Evolutionary conservation across 2,329 filamentous ascomycete genomes (phyloP).

Genomic region (Ophiosphaerella herpotricha): DNA sequence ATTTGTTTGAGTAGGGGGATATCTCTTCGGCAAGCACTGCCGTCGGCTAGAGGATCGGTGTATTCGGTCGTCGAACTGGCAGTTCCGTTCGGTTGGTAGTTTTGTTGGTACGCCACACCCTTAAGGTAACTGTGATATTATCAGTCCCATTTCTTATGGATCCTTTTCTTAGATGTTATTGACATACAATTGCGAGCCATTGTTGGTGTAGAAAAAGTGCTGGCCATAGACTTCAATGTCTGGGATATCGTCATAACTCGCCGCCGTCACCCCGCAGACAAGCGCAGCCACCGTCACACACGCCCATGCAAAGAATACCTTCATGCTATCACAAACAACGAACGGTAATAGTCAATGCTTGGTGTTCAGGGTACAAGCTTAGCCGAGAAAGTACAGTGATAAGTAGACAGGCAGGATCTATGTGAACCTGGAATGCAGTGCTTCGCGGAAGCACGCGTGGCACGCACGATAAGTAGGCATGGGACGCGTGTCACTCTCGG

Average conservation of each 20-base stretch:
- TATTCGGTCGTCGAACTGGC: constrained; percentile 58
- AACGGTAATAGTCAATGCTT: constrained; percentile 14
- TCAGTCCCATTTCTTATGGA: constrained; percentile 2
- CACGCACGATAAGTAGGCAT: not conserved
- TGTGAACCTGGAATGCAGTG: not conserved
- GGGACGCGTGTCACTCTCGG: constrained; percentile 7
- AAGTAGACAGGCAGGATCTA: not conserved
- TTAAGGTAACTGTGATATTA: constrained; percentile 68
- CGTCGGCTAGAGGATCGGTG: constrained; percentile 81
- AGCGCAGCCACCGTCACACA: constrained; percentile 20
- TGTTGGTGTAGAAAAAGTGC: constrained; percentile 90
- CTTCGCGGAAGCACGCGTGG: not conserved
- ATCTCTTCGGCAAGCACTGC: constrained; percentile 75
- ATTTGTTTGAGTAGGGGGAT: constrained; percentile 79
- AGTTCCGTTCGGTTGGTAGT: constrained; percentile 37
- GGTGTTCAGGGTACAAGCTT: constrained; percentile 13
- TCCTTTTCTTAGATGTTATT: not conserved
- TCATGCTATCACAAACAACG: constrained; percentile 14
- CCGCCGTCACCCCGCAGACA: constrained; percentile 19
- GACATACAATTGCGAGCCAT: constrained; percentile 69
- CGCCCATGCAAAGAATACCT: constrained; percentile 1
- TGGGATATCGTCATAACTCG: constrained; percentile 40
- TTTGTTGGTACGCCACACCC: constrained; percentile 89
- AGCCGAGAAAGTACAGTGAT: not conserved
- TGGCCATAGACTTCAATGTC: constrained; percentile 60